Conservation (phyloP, 1,284 basidiomycete species). For the Singerocomus rubriflavus region DNA sequence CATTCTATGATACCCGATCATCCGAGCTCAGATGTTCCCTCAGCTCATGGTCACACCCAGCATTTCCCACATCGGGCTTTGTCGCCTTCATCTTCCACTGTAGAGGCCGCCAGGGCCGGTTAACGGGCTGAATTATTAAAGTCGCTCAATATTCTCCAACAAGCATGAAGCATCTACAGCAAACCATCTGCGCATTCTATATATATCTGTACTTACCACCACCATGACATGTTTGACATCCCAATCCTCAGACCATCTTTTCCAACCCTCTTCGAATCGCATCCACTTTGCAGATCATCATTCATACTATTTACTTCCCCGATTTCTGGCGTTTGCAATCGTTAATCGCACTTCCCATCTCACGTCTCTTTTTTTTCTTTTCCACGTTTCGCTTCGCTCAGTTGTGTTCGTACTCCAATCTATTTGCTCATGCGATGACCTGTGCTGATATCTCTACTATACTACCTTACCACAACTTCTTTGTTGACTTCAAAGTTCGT, state of each 20-base stretch:
- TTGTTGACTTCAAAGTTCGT: conserved; percentile 22
- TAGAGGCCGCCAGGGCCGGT: conserved; percentile 53
- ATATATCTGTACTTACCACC: conserved; percentile 38
- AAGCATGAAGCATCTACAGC: conserved; percentile 41
- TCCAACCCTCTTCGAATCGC: conserved; percentile 23
- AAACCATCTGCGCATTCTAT: conserved; percentile 39
- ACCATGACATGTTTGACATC: conserved; percentile 37
- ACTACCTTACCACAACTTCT: conserved; percentile 30
- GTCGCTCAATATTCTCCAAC: conserved; percentile 36
- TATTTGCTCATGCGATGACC: conserved; percentile 29
- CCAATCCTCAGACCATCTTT: conserved; percentile 21
- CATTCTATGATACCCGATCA: conserved; percentile 66
- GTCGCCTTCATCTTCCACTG: conserved; percentile 48
- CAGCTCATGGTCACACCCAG: conserved; percentile 42
- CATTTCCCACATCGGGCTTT: conserved; percentile 46
- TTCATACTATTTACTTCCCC: conserved; percentile 30
- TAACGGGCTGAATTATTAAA: conserved; percentile 41
- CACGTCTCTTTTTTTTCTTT: conserved; percentile 10
- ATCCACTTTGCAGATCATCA: conserved; percentile 29
- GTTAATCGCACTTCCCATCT: conserved; percentile 30
- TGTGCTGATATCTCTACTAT: conserved; percentile 34
- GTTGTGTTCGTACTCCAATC: conserved; percentile 21
- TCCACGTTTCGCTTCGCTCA: conserved; percentile 11
- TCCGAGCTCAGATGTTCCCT: conserved; percentile 42
- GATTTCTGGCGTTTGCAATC: conserved; percentile 21